phyloP scores from a whole-genome alignment of 1,139 yeast genomes.

The Candida labiduridarum region DNA sequence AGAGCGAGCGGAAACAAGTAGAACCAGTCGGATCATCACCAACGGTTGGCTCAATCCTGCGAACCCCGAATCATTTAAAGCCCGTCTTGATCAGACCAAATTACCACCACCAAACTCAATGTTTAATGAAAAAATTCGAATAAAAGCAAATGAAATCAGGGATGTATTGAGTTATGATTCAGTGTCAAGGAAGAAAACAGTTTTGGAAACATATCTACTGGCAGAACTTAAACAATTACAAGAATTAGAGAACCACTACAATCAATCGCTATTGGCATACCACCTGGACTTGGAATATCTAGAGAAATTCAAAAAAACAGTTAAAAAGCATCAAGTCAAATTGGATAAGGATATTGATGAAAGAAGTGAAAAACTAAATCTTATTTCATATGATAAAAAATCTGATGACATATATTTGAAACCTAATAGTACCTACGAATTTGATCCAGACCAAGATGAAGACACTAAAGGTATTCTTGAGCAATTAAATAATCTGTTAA shows the following conservation, averaged over 20 bases:
- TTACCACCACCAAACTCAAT: conserved; percentile 34
- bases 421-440: conserved; percentile 12
- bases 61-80: conserved; percentile 30
- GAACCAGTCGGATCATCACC: conserved; percentile 31
- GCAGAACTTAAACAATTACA: conserved; percentile 44
- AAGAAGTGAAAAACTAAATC: conserved; percentile 12
- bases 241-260: conserved; percentile 33
- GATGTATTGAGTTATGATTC: conserved; percentile 37
- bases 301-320: conserved; percentile 27
- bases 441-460: conserved; percentile 30
- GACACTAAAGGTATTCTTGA: conserved; percentile 25
- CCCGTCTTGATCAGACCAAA: conserved; percentile 35
- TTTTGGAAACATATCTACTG: conserved; percentile 42
- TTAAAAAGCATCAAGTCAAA: conserved; percentile 15
- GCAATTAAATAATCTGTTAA: conserved; percentile 22
- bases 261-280: conserved; percentile 25
- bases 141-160: conserved; percentile 21
- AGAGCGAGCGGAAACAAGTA: conserved; percentile 20
- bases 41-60: conserved; percentile 34
- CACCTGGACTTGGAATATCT: conserved; percentile 39
- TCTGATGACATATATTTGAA: conserved; percentile 6
- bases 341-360: conserved; percentile 15
- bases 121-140: conserved; percentile 19
- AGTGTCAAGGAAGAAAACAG: conserved; percentile 30
- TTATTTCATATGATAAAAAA: conserved; percentile 10